Percentiles rank a stretch among this genome's conserved stretches.
These are phyloP conservation scores for Pyropia yezoensis DNA, from an alignment of 23 red algal species.

Conservation along the genomic window DNA sequence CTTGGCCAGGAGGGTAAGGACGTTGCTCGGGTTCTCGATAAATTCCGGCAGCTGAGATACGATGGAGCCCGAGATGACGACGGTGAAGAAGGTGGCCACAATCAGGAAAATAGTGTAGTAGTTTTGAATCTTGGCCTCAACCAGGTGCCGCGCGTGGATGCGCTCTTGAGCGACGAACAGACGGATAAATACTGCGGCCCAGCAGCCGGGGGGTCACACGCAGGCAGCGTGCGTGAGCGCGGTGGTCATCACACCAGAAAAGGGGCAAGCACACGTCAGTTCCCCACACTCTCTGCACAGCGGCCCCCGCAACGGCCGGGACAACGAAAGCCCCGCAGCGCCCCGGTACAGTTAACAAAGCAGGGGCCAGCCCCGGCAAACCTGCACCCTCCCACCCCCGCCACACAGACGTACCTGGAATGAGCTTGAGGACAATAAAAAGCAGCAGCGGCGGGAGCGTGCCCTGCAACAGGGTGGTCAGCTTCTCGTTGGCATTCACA, in stretches of 20 bases:
- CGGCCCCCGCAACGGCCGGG: too few species aligned
- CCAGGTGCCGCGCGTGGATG: conserved; percentile 17
- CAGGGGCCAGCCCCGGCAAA: too few species aligned
- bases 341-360: too few species aligned
- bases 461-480: neutral
- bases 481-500: neutral
- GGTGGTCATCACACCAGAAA: too few species aligned
- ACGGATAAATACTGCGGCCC: conserved; percentile 13
- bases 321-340: too few species aligned
- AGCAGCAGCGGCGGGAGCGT: neutral
- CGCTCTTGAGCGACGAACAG: conserved; percentile 37
- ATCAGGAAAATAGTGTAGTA: conserved; percentile 46
- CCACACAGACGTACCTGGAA: neutral
- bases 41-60: conserved; percentile 31
- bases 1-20: conserved; percentile 14
- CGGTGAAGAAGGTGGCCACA: conserved; percentile 53
- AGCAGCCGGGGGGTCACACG: too few species aligned
- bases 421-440: neutral
- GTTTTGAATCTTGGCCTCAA: conserved; percentile 42
- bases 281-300: too few species aligned
- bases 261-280: too few species aligned
- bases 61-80: conserved; percentile 40
- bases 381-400: neutral
- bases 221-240: too few species aligned
- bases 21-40: conserved; percentile 18